phyloP scores from a whole-genome alignment of 192 early-diverging fungal species.

The Entomortierella parvispora region DNA sequence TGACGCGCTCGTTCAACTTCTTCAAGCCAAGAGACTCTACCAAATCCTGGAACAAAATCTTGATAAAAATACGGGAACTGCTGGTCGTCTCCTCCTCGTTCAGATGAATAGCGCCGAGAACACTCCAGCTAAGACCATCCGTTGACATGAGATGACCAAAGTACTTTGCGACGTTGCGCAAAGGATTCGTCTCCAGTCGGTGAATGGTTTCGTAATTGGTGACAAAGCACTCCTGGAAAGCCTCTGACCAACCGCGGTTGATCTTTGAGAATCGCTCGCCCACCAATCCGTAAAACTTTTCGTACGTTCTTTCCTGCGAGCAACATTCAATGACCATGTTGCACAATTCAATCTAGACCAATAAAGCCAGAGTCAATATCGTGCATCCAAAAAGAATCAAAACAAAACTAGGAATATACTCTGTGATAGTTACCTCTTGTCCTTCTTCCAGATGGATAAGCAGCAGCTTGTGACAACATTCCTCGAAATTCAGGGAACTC shows the following conservation, averaged over 20 bases:
- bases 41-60: conserved; percentile 94
- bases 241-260: conserved; percentile 78
- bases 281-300: conserved; percentile 92
- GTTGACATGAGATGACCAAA: conserved; percentile 90
- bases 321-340: conserved; percentile 99
- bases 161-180: conserved; percentile 93
- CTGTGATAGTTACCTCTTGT: conserved; percentile 67
- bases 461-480: conserved; percentile 95
- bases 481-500: conserved; percentile 95
- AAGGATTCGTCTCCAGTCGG: conserved; percentile 90
- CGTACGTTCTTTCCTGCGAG: conserved; percentile 93
- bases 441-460: conserved; percentile 84
- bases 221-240: conserved; percentile 82
- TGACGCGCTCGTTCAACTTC: conserved; percentile 74
- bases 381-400: conserved; percentile 36
- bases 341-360: conserved; percentile 79
- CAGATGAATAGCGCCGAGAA: conserved; percentile 79
- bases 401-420: not conserved
- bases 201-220: conserved; percentile 93
- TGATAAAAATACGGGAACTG: conserved; percentile 96
- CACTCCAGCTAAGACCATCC: conserved; percentile 87
- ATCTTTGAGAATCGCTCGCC: conserved; percentile 94
- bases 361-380: not conserved
- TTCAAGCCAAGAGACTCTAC: conserved; percentile 84
- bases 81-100: conserved; percentile 98